Evolutionary conservation across 352 stramenopile species (phyloP), one percentile per base, ranked within the genome.

Genomic region (Phytophthora idaei): DNA sequence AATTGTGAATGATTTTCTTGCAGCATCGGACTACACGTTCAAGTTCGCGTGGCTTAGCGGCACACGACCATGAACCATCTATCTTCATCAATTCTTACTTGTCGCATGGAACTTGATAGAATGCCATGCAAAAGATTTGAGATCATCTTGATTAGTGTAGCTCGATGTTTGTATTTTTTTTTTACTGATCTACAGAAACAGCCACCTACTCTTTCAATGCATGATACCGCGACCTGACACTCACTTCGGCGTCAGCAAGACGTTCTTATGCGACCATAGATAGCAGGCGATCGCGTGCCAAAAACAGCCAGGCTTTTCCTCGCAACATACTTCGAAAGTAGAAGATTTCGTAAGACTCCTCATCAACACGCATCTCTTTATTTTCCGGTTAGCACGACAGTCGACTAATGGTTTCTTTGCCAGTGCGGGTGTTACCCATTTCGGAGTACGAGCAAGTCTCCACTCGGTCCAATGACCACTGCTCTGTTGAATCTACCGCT

Each of bases 21-120:
- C 31, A 75, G 64, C 60, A 36, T 72, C 36, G 11, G 73, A 80
- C 44, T 80, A 69, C 64, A 71, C 48, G 0, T 77, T 80, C 41
- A 56, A 64, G 21, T 75, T 80, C 36, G 52, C 42, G 14, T 80
- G 73, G 69, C 58, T 80, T 3, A 10, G 65, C 14, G 34, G 15
- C 41, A 29, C 63, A 9, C 9, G 29, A 41, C 41, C 48, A 17
- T 69, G 46, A 68, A 21, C 21, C 21, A 21, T 21, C 21, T 21
- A 21, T 21, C 21, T 21, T 21, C 21, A 21, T 21, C 21, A 21
- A 21, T 21, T 21, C 21, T 21, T 21, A 21, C 21, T 21, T 21
- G 21, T 21, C 21, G 21, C 21, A 21, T 21, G 21, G 21, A 21
- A 21, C 21, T 21, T 21, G 21, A 21, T 21, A 21, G 21, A 21